These are phyloP conservation scores for Amanita pseudoporphyria DNA, from an alignment of 768 basidiomycete species.

Conservation along the genomic window DNA sequence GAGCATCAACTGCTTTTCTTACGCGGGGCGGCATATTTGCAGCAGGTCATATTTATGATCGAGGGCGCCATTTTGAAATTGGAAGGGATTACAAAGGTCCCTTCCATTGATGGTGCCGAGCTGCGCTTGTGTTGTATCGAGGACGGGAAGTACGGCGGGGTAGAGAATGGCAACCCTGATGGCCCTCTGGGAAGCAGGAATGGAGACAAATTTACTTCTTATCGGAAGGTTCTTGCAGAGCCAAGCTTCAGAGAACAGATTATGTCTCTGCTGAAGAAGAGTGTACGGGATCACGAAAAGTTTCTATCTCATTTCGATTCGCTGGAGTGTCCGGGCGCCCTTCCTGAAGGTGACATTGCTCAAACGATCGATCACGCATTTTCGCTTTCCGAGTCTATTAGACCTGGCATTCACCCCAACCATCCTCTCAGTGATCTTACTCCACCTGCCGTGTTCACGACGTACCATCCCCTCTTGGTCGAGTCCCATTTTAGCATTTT, in stretches of 20 bases:
- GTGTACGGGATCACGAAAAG: constrained; percentile 76
- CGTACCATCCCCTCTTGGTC: constrained; percentile 84
- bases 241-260: constrained; percentile 53
- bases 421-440: constrained; percentile 27
- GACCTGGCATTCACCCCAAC: constrained; percentile 44
- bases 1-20: constrained; percentile 80
- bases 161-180: constrained; percentile 74
- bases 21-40: constrained; percentile 75
- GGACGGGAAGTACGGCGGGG: constrained; percentile 72
- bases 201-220: constrained; percentile 54
- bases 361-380: constrained; percentile 58
- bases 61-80: constrained; percentile 63
- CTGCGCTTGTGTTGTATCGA: constrained; percentile 69
- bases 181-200: constrained; percentile 59
- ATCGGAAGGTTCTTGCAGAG: constrained; percentile 48
- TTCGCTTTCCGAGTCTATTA: constrained; percentile 54
- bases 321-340: constrained; percentile 35
- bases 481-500: constrained; percentile 81
- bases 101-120: constrained; percentile 61
- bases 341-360: constrained; percentile 34
- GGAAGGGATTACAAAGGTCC: constrained; percentile 55
- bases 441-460: constrained; percentile 62
- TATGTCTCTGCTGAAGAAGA: constrained; percentile 51
- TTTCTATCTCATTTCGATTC: constrained; percentile 80
- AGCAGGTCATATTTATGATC: constrained; percentile 67